Conservation (phyloP, 495 filamentous ascomycete genomes). For the Aspergillus asperescens region DNA sequence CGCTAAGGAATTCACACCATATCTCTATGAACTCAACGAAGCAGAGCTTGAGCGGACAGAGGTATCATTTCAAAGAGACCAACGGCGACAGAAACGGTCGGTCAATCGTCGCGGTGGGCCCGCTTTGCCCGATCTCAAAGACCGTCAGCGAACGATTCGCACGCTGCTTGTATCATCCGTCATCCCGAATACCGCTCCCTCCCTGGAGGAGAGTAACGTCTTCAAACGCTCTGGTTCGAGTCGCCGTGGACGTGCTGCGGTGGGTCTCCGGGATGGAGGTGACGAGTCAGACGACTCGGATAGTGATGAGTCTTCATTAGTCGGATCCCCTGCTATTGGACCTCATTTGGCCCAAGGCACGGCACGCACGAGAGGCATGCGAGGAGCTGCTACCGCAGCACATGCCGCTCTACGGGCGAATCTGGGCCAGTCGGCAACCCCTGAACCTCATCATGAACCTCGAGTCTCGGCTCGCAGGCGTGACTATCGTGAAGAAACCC, state of each 20-base stretch:
- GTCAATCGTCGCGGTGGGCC: slow-evolving; percentile 91
- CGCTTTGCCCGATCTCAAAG: slow-evolving; percentile 91
- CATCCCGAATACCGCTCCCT: slow-evolving; percentile 75
- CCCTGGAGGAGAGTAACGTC: slow-evolving; percentile 77
- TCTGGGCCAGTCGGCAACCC: slow-evolving; percentile 81
- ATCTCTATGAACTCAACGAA: slow-evolving; percentile 89
- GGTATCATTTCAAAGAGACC: slow-evolving; percentile 86
- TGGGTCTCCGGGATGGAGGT: slow-evolving; percentile 53
- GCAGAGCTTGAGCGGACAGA: slow-evolving; percentile 86
- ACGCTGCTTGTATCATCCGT: slow-evolving; percentile 87
- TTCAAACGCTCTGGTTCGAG: slow-evolving; percentile 68
- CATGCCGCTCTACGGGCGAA: slow-evolving; percentile 67
- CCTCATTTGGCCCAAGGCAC: slow-evolving; percentile 66
- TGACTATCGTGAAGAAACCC: slow-evolving; percentile 64
- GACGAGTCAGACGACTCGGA: slow-evolving; percentile 86
- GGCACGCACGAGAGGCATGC: slow-evolving; percentile 79
- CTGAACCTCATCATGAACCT: slow-evolving; percentile 72
- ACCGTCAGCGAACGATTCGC: slow-evolving; percentile 84
- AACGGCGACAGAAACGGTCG: slow-evolving; percentile 88
- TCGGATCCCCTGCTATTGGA: slow-evolving; percentile 75
- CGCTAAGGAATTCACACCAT: slow-evolving; percentile 87
- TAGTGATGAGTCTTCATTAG: slow-evolving; percentile 74
- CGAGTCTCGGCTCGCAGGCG: slow-evolving; percentile 59
- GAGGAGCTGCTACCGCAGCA: slow-evolving; percentile 76
- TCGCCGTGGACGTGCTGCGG: slow-evolving; percentile 39